phyloP scores from a whole-genome alignment of 164 flowering plant genomes.

The Liquidambar formosana region DNA sequence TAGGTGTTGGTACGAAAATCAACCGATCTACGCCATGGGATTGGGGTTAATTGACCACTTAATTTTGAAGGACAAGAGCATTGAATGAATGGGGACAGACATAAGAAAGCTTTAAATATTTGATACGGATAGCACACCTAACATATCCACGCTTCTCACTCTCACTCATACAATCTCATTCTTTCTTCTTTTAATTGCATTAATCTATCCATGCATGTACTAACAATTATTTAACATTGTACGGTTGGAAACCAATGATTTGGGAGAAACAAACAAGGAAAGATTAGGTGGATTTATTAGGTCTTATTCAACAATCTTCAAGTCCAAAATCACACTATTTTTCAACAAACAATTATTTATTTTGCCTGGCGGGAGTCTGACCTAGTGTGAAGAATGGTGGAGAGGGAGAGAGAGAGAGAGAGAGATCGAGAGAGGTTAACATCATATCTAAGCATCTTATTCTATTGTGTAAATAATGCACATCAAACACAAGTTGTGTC shows the following conservation, averaged over 20 bases:
- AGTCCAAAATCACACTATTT: not conserved
- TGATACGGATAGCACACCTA: not conserved
- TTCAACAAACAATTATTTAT: not conserved
- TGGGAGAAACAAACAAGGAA: not conserved
- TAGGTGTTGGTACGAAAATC: too few relatives aligned
- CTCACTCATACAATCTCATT: too few relatives aligned
- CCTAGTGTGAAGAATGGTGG: too few relatives aligned
- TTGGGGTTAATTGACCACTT: not conserved
- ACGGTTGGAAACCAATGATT: not conserved
- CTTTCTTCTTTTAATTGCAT: too few relatives aligned
- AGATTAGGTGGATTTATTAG: not conserved
- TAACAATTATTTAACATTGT: too few relatives aligned
- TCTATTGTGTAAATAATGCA: not conserved
- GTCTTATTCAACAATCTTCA: not conserved
- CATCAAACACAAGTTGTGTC: not conserved
- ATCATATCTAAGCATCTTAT: not conserved
- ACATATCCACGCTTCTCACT: too few relatives aligned
- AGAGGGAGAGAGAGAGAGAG: not conserved
- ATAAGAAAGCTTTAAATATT: not conserved
- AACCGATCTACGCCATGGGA: too few relatives aligned
- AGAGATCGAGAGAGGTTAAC: too few relatives aligned
- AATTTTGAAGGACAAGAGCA: not conserved
- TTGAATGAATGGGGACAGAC: not conserved
- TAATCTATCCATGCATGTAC: not conserved
- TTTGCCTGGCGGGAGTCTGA: too few relatives aligned